Evolutionary conservation across 1,284 basidiomycete species (phyloP), one percentile per base, ranked within the genome.

Genomic region (Rhodotorula sp.): DNA sequence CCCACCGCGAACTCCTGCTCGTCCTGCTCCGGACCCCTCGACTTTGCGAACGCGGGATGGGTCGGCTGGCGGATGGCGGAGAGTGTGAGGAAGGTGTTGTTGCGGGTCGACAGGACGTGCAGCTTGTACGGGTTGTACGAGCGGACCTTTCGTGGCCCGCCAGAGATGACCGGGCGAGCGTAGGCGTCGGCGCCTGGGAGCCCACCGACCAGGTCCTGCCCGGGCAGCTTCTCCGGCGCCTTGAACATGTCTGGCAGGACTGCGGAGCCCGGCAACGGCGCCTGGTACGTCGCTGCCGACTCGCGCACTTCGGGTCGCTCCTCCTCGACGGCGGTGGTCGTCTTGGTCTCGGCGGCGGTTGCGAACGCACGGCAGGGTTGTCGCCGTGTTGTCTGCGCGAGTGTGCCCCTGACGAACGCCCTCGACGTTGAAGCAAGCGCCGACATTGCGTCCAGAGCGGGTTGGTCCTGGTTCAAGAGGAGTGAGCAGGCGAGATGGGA

Each of bases 71-170:
- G 29, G 63, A 64, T 19, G 78, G 79, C 20, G 8, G 76, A 69
- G 59, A 82, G 73, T n/a, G 81, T 81, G 71, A 82, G 72, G 71
- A 81, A 80, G 57, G 81, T 81, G 72, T 82, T 82, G 78, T 82
- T 82, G 47, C 79, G 75, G 9, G 79, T 77, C n/a, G 79, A 73
- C 71, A 75, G 77, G 67, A 81, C 77, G 69, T 79, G 78, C n/a
- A 82, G 74, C 6, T 76, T 76, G 74, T 81, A 80, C 15, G 72
- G 75, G 46, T 67, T 58, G 62, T 47, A 20, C 32, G 51, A 53
- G 27, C 56, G 59, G 22, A 20, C 32, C 39, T 44, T 52, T 39
- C 20, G 49, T 47, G 7, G 27, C 19, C 22, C 32, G 51, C 51
- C 11, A 36, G 36, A 20, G 17, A 19, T 22, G 49, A 19, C n/a